phyloP scores from a whole-genome alignment of 2,329 filamentous ascomycete genomes.

The Sclerotinia spermophila region DNA sequence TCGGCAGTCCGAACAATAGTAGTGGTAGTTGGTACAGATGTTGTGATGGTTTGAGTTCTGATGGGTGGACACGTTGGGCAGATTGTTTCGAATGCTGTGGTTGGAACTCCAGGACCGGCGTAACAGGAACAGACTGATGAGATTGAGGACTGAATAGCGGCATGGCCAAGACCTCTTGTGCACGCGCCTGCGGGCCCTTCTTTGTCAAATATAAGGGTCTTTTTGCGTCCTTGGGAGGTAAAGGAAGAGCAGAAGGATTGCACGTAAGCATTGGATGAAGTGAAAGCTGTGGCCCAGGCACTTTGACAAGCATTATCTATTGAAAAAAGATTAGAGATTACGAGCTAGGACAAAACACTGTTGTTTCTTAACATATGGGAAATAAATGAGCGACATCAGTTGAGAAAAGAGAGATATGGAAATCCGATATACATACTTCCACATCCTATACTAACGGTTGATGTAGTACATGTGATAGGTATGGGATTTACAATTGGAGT shows the following conservation, averaged over 20 bases:
- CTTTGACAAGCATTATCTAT: conserved; percentile 5
- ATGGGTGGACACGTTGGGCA: neutral
- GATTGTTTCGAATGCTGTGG: neutral
- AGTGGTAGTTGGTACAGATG: neutral
- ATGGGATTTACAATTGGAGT: neutral
- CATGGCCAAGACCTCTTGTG: neutral
- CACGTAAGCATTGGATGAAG: neutral
- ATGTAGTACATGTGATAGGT: neutral
- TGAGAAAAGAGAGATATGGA: neutral
- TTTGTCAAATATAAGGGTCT: neutral
- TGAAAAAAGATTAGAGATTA: neutral
- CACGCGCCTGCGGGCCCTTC: neutral
- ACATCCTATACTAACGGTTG: neutral
- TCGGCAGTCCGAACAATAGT: neutral
- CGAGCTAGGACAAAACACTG: too few relatives aligned
- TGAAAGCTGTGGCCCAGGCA: conserved; percentile 11
- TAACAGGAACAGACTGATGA: conserved; percentile 14
- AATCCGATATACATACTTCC: neutral
- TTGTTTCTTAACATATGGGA: neutral
- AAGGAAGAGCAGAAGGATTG: conserved; percentile 1
- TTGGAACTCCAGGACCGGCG: neutral
- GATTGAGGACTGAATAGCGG: neutral
- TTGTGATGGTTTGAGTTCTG: neutral
- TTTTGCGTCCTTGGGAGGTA: neutral
- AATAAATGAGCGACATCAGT: too few relatives aligned